phyloP scores from a whole-genome alignment of 2,329 filamentous ascomycete species.

The Pleoardoris graminearum region DNA sequence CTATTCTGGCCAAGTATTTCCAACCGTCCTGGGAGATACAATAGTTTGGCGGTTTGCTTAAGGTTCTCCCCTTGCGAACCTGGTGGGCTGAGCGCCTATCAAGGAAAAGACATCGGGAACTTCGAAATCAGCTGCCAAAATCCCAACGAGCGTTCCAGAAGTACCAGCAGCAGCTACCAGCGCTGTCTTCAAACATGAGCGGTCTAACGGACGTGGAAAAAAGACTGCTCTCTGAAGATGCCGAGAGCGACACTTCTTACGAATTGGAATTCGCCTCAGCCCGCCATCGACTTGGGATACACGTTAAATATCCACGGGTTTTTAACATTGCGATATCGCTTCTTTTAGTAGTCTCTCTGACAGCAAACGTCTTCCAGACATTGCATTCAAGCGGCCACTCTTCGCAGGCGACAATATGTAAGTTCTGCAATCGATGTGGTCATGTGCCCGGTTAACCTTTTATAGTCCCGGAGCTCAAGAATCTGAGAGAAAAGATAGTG shows the following conservation, averaged over 20 bases:
- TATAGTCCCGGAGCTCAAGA: constrained; percentile 1
- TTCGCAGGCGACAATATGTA: neutral
- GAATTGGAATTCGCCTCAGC: no score
- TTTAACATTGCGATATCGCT: neutral
- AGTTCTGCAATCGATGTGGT: no score
- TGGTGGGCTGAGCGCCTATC: no score
- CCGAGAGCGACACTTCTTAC: neutral
- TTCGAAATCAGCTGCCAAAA: neutral
- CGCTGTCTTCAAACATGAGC: constrained; percentile 5
- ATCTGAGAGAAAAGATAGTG: neutral
- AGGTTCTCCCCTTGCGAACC: no score
- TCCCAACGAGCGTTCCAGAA: neutral
- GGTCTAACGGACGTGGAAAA: constrained; percentile 1
- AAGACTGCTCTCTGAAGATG: neutral
- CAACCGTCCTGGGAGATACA: no score
- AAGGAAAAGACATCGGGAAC: no score
- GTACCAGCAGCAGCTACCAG: neutral
- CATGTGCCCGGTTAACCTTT: no score
- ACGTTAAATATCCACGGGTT: neutral
- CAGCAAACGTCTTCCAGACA: neutral
- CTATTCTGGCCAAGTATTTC: no score
- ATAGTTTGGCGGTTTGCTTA: no score
- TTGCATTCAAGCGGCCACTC: neutral
- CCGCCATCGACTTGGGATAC: no score
- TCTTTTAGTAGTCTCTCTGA: neutral